Conservation (phyloP, 495 filamentous ascomycete species). For the Aspergillus nidulans region DNA sequence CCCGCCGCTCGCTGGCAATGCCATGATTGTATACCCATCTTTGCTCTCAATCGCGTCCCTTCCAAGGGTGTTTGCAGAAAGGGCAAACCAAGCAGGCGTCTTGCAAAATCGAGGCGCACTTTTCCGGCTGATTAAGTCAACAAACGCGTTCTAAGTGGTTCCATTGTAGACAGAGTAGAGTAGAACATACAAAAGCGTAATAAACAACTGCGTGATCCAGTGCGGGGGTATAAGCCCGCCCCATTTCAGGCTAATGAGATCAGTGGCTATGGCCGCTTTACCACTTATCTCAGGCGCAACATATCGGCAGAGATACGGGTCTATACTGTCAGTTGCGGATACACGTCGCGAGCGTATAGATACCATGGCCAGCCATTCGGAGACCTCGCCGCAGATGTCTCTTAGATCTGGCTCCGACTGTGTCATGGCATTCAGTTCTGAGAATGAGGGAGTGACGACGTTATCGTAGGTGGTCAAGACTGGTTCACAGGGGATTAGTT, state of each 20-base stretch:
- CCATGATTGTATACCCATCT: slow-evolving; percentile 44
- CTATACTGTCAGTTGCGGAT: slow-evolving; percentile 59
- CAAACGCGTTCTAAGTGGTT: neutral
- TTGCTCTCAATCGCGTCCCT: slow-evolving; percentile 37
- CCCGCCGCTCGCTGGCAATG: slow-evolving; percentile 11
- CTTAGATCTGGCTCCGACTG: slow-evolving; percentile 46
- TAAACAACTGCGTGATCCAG: slow-evolving; percentile 40
- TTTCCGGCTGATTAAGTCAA: slow-evolving; percentile 11
- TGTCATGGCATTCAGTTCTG: slow-evolving; percentile 34
- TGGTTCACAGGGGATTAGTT: slow-evolving; percentile 34
- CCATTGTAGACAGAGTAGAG: neutral
- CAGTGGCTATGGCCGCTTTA: slow-evolving; percentile 1
- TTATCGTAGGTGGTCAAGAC: slow-evolving; percentile 24
- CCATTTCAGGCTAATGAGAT: slow-evolving; percentile 44
- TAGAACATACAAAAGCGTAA: slow-evolving; percentile 34
- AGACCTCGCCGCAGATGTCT: slow-evolving; percentile 58
- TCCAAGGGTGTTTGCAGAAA: slow-evolving; percentile 33
- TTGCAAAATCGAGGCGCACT: slow-evolving; percentile 9
- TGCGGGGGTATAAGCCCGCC: slow-evolving; percentile 38
- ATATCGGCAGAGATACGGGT: slow-evolving; percentile 82
- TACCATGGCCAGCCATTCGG: slow-evolving; percentile 82
- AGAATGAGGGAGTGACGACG: slow-evolving; percentile 47
- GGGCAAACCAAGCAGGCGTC: slow-evolving; percentile 33
- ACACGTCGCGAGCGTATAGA: slow-evolving; percentile 71
- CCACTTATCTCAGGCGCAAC: slow-evolving; percentile 48